These are phyloP conservation scores for Ceratobasidium sp. DNA, from an alignment of 1,284 basidiomycete species.

Conservation along the genomic window DNA sequence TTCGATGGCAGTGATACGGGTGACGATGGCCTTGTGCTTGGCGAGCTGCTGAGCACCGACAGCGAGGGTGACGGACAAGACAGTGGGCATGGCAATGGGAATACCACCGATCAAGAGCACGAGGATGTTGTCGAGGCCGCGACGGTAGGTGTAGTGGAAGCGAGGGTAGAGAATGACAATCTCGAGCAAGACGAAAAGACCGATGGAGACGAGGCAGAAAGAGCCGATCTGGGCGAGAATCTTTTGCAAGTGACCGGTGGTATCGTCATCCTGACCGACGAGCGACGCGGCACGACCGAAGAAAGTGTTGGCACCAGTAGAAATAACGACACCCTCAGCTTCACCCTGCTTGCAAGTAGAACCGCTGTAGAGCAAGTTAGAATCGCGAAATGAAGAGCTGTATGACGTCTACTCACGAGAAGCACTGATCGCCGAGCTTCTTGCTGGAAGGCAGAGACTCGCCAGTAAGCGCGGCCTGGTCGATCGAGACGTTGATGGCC, in stretches of 20 bases:
- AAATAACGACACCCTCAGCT: conserved; percentile 96
- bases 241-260: conserved; percentile 97
- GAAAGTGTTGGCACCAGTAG: conserved; percentile 95
- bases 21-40: conserved; percentile 98
- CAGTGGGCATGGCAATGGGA: conserved; percentile 98
- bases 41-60: conserved; percentile 98
- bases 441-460: conserved; percentile 93
- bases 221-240: conserved; percentile 96
- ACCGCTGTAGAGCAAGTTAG: conserved; percentile 63
- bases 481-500: conserved; percentile 94
- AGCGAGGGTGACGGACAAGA: conserved; percentile 94
- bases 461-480: conserved; percentile 96
- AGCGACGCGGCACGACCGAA: conserved; percentile 95
- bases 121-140: conserved; percentile 95
- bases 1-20: conserved; percentile 97
- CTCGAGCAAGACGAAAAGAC: conserved; percentile 91
- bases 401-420: conserved; percentile 73
- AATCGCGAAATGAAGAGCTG: conserved; percentile 40
- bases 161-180: conserved; percentile 89
- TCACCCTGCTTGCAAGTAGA: conserved; percentile 98
- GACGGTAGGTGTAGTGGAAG: conserved; percentile 89
- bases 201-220: conserved; percentile 94
- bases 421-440: conserved; percentile 93
- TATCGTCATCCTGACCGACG: conserved; percentile 95
- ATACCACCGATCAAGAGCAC: conserved; percentile 99